Evolutionary conservation across 306 rosid genomes (phyloP).

Genomic region (Corylus heterophylla): DNA sequence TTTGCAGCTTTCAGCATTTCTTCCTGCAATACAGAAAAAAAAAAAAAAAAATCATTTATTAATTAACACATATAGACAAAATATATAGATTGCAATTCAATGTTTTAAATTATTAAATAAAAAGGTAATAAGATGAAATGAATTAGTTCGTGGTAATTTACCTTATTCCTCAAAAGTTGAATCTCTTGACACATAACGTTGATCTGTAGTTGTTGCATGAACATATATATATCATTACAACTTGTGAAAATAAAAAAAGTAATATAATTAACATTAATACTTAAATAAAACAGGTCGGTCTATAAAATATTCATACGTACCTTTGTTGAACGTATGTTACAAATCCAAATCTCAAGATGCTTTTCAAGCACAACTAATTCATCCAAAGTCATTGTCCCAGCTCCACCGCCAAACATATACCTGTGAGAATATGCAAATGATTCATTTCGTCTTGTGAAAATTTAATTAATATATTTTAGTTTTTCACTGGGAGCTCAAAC

Average conservation of each 20-base stretch:
- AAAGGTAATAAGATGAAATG: neutral
- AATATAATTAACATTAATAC: neutral
- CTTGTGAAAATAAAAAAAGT: neutral
- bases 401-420: constrained; percentile 72
- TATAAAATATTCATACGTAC: constrained; percentile 27
- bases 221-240: neutral
- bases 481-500: neutral
- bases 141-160: constrained; percentile 22
- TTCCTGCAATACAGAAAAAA: constrained; percentile 40
- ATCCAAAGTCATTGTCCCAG: constrained; percentile 55
- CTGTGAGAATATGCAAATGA: constrained; percentile 25
- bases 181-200: constrained; percentile 75
- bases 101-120: neutral
- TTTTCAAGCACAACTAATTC: constrained; percentile 77
- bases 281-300: neutral
- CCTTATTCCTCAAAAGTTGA: constrained; percentile 72
- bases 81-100: neutral
- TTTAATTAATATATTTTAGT: neutral
- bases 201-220: constrained; percentile 43
- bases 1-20: constrained; percentile 61
- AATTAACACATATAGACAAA: no score
- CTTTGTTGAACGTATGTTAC: constrained; percentile 79
- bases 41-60: neutral
- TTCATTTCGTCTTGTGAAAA: neutral
- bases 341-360: constrained; percentile 84